Conservation (phyloP, 305 asterid genomes). For the Fraxinus paxiana region DNA sequence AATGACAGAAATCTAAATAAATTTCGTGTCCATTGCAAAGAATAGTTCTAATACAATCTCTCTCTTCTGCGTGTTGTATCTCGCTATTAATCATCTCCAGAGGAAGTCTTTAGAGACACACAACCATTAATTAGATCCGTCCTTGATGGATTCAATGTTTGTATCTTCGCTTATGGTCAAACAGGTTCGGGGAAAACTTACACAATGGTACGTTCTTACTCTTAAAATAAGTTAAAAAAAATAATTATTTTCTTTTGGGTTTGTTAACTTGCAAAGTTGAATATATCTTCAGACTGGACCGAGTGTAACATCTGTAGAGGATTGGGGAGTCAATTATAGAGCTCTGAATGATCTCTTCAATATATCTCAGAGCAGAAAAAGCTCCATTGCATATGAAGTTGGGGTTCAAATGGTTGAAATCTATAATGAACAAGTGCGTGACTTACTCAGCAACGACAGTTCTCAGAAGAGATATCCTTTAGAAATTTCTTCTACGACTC, state of each 20-base stretch:
- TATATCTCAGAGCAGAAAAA: conserved; percentile 66
- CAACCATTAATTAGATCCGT: conserved; percentile 92
- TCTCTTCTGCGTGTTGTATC: background rate
- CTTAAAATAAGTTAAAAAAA: conserved; percentile 2
- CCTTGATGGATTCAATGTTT: conserved; percentile 88
- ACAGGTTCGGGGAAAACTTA: conserved; percentile 96
- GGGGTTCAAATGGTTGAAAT: conserved; percentile 97
- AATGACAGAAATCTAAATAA: background rate
- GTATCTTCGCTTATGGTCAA: conserved; percentile 98
- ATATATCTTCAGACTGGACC: conserved; percentile 69
- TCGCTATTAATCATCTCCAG: conserved; percentile 33
- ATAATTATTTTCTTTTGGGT: conserved; percentile 1
- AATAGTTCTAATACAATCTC: background rate
- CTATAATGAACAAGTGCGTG: conserved; percentile 93
- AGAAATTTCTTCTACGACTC: conserved; percentile 8
- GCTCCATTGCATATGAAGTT: conserved; percentile 71
- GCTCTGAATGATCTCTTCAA: conserved; percentile 89
- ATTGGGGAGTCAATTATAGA: conserved; percentile 94
- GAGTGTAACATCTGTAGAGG: conserved; percentile 52
- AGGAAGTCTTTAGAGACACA: conserved; percentile 86
- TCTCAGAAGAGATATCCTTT: conserved; percentile 90
- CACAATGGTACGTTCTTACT: conserved; percentile 62
- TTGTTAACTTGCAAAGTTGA: conserved; percentile 16
- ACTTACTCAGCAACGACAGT: conserved; percentile 57
- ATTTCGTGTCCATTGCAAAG: background rate